phyloP scores from a whole-genome alignment of 2,329 filamentous ascomycete species.

The Davidsoniella neocaledoniae region DNA sequence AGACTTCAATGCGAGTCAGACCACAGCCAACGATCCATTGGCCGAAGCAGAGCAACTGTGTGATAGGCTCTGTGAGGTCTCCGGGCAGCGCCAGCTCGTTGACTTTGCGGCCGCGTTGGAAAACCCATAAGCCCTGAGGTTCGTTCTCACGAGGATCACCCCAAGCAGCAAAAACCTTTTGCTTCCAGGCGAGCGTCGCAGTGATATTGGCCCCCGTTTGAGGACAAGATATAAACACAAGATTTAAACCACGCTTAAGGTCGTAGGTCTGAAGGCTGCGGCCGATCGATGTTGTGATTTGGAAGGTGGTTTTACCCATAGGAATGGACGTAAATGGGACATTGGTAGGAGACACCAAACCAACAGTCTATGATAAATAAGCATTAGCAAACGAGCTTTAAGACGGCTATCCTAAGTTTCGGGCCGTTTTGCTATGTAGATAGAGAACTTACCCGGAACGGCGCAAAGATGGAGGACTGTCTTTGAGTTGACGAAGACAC shows the following conservation, averaged over 20 bases:
- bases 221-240: conserved; percentile 84
- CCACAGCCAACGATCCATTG: conserved; percentile 80
- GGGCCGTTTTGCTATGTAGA: background rate
- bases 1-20: conserved; percentile 63
- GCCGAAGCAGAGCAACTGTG: conserved; percentile 67
- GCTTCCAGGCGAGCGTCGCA: conserved; percentile 73
- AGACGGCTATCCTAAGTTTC: background rate
- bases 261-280: conserved; percentile 91
- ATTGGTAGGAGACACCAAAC: conserved; percentile 74
- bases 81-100: conserved; percentile 54
- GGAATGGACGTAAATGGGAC: conserved; percentile 84
- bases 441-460: conserved; percentile 57
- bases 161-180: conserved; percentile 80
- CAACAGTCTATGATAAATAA: conserved; percentile 51
- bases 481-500: conserved; percentile 24
- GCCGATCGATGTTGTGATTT: conserved; percentile 90
- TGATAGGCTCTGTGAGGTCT: conserved; percentile 53
- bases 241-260: conserved; percentile 70
- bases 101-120: conserved; percentile 75
- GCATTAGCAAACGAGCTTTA: background rate
- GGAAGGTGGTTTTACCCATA: conserved; percentile 85
- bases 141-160: conserved; percentile 39
- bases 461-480: conserved; percentile 74
- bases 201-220: conserved; percentile 78
- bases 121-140: conserved; percentile 66